Evolutionary conservation across 306 rosid genomes (phyloP), one percentile per base, ranked within the genome.

Genomic region (Trichosanthes truncata): DNA sequence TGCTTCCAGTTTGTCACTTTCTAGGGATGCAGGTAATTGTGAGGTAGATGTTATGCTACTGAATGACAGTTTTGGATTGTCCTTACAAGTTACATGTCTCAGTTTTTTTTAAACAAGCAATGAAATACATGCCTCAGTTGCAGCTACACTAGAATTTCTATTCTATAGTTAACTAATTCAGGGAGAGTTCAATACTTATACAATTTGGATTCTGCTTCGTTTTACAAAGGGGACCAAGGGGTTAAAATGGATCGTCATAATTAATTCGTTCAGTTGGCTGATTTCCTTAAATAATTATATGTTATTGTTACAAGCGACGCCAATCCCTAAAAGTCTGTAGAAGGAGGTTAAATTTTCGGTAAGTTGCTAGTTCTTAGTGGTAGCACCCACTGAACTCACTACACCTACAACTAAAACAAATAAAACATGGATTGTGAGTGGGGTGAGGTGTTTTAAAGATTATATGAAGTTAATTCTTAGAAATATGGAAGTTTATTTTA

Each of bases 11-110:
- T 78, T 87, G 55, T 73, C 90, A 15, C 79, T 83, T 11, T 41
- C 74, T 75, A 79, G 74, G 76, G 84, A 57, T 74, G 78, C 91
- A 83, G 98, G 98, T 94, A 60, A 62, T 12, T 0, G 35, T 12
- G 40, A 63, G 81, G 23, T 25, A 55, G 52, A 35, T 55, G 40
- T 13, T 77, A 74, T 74, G 25, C 61, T 74, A 8, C 5, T 7
- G 62, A 74, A 72, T 43, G 36, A 68, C 53, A 73, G 23, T 15
- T 48, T 0, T 74, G 18, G 3, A 31, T 51, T 51, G 26, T 46
- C 61, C 8, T 13, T 49, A 7, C 11, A 1, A 9, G 45, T 40
- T 14, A 52, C 57, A 52, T 52, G 57, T 3, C 57, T 72, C 57
- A 21, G 51, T 41, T 68, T 40, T 40, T 40, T 40, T 40, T 40